These are phyloP conservation scores for Crinitomyces ghanaensis DNA, from an alignment of 805 yeast genomes.

Conservation along the genomic window DNA sequence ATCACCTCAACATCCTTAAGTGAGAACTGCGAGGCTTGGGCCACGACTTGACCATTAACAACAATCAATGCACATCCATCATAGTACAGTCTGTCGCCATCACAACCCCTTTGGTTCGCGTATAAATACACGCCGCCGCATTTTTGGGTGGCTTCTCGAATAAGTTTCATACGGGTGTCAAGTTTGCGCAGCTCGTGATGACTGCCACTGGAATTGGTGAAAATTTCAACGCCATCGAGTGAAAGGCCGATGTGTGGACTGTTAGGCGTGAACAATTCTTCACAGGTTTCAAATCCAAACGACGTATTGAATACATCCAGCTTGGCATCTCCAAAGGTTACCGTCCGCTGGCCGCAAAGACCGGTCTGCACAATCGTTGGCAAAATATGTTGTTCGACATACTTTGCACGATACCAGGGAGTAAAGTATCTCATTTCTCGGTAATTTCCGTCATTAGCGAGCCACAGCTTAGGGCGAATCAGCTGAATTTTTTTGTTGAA, in stretches of 20 bases:
- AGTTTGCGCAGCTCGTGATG: slow-evolving; percentile 93
- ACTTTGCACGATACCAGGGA: slow-evolving; percentile 78
- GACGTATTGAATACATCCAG: slow-evolving; percentile 75
- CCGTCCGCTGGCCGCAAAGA: slow-evolving; percentile 38
- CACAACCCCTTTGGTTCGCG: slow-evolving; percentile 95
- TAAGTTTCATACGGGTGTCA: slow-evolving; percentile 71
- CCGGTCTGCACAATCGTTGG: slow-evolving; percentile 59
- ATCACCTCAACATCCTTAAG: slow-evolving; percentile 87
- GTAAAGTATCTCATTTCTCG: slow-evolving; percentile 96
- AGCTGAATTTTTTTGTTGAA: slow-evolving; percentile 67
- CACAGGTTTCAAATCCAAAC: slow-evolving; percentile 97
- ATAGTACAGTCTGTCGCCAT: slow-evolving; percentile 92
- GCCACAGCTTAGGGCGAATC: slow-evolving; percentile 84
- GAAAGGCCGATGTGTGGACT: slow-evolving; percentile 90
- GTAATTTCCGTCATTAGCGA: slow-evolving; percentile 97
- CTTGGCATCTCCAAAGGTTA: slow-evolving; percentile 85
- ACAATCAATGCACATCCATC: slow-evolving; percentile 96
- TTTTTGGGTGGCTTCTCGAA: slow-evolving; percentile 84
- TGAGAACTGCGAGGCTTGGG: slow-evolving; percentile 88
- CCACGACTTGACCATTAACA: slow-evolving; percentile 82
- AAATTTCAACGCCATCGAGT: slow-evolving; percentile 92
- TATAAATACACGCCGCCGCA: slow-evolving; percentile 95
- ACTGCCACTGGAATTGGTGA: slow-evolving; percentile 94
- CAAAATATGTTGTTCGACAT: slow-evolving; percentile 59
- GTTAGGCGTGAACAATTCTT: slow-evolving; percentile 91